phyloP scores from a whole-genome alignment of 805 yeast species.

The Candida arabinofermentans region DNA sequence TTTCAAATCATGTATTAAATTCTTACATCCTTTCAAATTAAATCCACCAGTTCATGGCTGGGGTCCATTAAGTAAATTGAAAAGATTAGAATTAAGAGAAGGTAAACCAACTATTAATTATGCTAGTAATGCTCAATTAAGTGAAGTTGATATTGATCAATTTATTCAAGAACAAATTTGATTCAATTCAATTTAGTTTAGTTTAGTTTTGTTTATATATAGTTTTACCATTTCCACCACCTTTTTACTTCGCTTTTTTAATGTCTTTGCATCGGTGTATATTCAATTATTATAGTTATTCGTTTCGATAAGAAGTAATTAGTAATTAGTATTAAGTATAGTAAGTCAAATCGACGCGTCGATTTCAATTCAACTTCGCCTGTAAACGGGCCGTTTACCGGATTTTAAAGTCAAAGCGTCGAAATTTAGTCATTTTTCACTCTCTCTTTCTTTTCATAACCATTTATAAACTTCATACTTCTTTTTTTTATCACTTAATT shows the following conservation, averaged over 20 bases:
- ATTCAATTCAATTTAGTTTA: background rate
- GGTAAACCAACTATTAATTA: constrained; percentile 49
- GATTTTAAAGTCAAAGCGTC: too few species aligned
- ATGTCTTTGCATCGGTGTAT: too few species aligned
- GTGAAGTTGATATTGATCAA: constrained; percentile 70
- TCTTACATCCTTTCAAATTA: constrained; percentile 67
- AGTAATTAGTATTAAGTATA: too few species aligned
- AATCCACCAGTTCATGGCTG: constrained; percentile 70
- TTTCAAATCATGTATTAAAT: constrained; percentile 56
- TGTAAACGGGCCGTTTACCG: background rate
- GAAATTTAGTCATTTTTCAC: background rate
- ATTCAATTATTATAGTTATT: too few species aligned
- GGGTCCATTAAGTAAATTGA: constrained; percentile 68
- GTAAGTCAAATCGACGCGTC: too few species aligned
- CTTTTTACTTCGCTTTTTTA: too few species aligned
- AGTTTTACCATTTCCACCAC: too few species aligned
- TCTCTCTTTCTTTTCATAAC: background rate
- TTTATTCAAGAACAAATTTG: constrained; percentile 65
- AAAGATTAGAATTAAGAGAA: constrained; percentile 54
- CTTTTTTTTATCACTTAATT: too few species aligned
- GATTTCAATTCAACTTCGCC: too few species aligned
- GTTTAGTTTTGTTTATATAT: background rate
- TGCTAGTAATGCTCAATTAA: constrained; percentile 60
- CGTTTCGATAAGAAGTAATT: too few species aligned
- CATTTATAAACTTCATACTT: background rate